Evolutionary conservation across 1,139 yeast species (phyloP).

Genomic region (Yamadazyma blattariae): DNA sequence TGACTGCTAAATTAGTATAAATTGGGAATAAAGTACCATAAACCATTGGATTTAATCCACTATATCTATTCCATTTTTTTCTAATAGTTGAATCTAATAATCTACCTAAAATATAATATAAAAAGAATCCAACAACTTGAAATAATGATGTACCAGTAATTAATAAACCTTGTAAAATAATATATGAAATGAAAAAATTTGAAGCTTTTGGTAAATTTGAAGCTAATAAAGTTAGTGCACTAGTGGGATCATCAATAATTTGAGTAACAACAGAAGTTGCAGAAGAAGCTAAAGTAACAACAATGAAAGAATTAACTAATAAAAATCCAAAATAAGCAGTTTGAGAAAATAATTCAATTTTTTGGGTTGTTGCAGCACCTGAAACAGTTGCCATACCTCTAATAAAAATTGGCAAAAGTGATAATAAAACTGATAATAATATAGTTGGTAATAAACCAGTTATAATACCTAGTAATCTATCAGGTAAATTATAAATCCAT

Average conservation of each 20-base stretch:
- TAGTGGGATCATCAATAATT: constrained; percentile 60
- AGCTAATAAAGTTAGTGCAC: constrained; percentile 70
- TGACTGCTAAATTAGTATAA: constrained; percentile 79
- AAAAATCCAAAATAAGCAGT: constrained; percentile 70
- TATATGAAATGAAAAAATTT: constrained; percentile 74
- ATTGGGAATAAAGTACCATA: constrained; percentile 93
- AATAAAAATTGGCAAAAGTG: constrained; percentile 76
- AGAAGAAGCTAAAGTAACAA: constrained; percentile 68
- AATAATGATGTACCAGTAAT: constrained; percentile 77
- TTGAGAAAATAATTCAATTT: constrained; percentile 71
- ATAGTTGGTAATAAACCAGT: constrained; percentile 78
- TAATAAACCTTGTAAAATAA: constrained; percentile 78
- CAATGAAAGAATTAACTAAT: constrained; percentile 67
- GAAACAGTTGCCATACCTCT: constrained; percentile 65
- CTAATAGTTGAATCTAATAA: constrained; percentile 80
- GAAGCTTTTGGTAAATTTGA: constrained; percentile 82
- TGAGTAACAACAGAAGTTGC: constrained; percentile 72
- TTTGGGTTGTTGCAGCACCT: constrained; percentile 65
- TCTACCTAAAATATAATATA: constrained; percentile 67
- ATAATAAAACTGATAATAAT: constrained; percentile 63
- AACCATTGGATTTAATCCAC: constrained; percentile 55
- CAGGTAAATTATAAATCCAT: constrained; percentile 65
- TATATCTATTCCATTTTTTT: constrained; percentile 77
- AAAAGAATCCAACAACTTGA: constrained; percentile 69
- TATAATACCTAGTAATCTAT: constrained; percentile 55